phyloP scores from a whole-genome alignment of 2,329 filamentous ascomycete species.

The Epicoccum sorghinum region DNA sequence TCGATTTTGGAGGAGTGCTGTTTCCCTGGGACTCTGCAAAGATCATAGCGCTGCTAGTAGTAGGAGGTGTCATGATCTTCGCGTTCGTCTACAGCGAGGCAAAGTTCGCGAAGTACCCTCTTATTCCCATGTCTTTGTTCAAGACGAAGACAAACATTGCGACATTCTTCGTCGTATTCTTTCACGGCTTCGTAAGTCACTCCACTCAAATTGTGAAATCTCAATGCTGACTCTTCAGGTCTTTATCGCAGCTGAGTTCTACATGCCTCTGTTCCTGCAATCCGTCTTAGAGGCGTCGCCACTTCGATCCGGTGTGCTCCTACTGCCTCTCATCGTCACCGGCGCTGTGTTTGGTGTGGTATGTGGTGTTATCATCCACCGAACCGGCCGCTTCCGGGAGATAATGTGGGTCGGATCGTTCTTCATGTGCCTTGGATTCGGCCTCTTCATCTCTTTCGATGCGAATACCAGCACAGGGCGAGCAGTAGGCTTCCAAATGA shows the following conservation, averaged over 20 bases:
- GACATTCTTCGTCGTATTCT: conserved; percentile 57
- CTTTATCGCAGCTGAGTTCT: conserved; percentile 67
- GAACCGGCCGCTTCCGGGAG: conserved; percentile 51
- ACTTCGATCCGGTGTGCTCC: conserved; percentile 64
- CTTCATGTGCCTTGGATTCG: conserved; percentile 42
- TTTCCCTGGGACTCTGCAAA: conserved; percentile 62
- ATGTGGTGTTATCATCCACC: conserved; percentile 56
- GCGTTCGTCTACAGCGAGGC: conserved; percentile 68
- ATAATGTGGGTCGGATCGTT: conserved; percentile 45
- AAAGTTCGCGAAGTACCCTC: conserved; percentile 66
- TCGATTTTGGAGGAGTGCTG: conserved; percentile 60
- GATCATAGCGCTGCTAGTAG: conserved; percentile 61
- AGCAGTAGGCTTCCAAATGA: conserved; percentile 57
- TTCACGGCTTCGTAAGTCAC: conserved; percentile 54
- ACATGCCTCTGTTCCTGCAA: conserved; percentile 76
- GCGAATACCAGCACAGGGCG: conserved; percentile 32
- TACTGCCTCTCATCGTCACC: conserved; percentile 63
- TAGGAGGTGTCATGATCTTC: conserved; percentile 56
- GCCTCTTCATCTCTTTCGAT: conserved; percentile 43
- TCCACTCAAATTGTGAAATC: neutral
- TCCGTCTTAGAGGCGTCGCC: conserved; percentile 67
- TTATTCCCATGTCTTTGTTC: conserved; percentile 73
- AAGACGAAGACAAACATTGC: conserved; percentile 62
- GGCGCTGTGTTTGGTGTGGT: conserved; percentile 54
- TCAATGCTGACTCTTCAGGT: conserved; percentile 19